phyloP scores from a whole-genome alignment of 441 rosid genomes.

The Daphne laureola region DNA sequence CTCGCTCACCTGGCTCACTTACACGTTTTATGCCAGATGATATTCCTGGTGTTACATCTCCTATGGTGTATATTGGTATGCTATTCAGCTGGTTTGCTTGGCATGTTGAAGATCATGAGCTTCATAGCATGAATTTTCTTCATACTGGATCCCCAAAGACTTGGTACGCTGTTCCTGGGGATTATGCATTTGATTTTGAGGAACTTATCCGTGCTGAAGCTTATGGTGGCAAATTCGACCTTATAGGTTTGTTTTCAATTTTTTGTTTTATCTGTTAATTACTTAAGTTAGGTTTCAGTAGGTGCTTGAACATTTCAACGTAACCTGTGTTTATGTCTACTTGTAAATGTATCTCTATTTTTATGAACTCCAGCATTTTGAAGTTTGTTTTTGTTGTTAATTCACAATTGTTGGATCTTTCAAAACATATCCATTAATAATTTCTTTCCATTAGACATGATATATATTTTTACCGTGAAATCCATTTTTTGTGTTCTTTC shows the following conservation, averaged over 20 bases:
- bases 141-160: slow-evolving; percentile 95
- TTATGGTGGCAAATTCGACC: slow-evolving; percentile 78
- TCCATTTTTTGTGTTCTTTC: slow-evolving; percentile 20
- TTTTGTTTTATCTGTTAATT: not conserved
- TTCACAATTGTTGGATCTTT: no score
- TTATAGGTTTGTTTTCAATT: slow-evolving; percentile 49
- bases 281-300: no score
- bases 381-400: no score
- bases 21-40: slow-evolving; percentile 99
- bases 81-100: slow-evolving; percentile 99
- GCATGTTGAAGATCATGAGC: slow-evolving; percentile 99
- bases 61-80: slow-evolving; percentile 98
- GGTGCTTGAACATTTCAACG: no score
- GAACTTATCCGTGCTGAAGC: slow-evolving; percentile 74
- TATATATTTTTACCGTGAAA: slow-evolving; percentile 7
- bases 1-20: slow-evolving; percentile 92
- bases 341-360: no score
- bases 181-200: slow-evolving; percentile 84
- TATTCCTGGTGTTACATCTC: slow-evolving; percentile 98
- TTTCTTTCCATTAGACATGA: no score
- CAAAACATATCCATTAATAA: no score
- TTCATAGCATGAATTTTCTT: slow-evolving; percentile 98
- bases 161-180: slow-evolving; percentile 96
- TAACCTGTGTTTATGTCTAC: no score
- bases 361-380: no score